Evolutionary conservation across 495 filamentous ascomycete species (phyloP).

Genomic region (Xylaria flabelliformis): DNA sequence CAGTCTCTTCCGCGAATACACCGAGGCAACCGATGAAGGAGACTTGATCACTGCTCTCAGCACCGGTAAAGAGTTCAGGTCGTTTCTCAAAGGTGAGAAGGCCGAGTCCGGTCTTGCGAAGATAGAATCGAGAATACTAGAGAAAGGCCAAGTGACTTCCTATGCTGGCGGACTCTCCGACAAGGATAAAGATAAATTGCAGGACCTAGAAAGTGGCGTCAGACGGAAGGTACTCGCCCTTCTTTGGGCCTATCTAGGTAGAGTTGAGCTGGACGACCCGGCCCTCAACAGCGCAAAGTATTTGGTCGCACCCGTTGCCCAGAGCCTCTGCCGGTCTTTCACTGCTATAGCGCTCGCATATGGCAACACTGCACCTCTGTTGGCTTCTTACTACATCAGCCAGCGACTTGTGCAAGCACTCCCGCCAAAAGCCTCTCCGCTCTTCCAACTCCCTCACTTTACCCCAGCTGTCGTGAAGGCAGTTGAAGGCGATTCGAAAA

Average conservation of each 20-base stretch:
- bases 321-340: constrained; percentile 84
- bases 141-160: constrained; percentile 57
- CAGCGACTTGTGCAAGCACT: constrained; percentile 91
- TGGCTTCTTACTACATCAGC: constrained; percentile 79
- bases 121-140: constrained; percentile 77
- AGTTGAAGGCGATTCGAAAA: constrained; percentile 77
- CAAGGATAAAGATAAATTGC: constrained; percentile 73
- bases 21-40: constrained; percentile 78
- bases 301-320: constrained; percentile 84
- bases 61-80: constrained; percentile 78
- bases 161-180: constrained; percentile 63
- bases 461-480: constrained; percentile 74
- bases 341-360: constrained; percentile 85
- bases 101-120: constrained; percentile 77
- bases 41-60: constrained; percentile 82
- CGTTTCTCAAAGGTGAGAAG: constrained; percentile 70
- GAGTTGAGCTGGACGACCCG: constrained; percentile 75
- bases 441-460: constrained; percentile 91
- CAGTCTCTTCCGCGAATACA: constrained; percentile 89
- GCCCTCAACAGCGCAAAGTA: constrained; percentile 74
- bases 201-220: constrained; percentile 70
- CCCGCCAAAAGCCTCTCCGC: constrained; percentile 79
- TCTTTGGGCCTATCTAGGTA: constrained; percentile 92
- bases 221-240: constrained; percentile 86
- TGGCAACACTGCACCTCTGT: constrained; percentile 78